Percentiles rank a stretch among this genome's conserved stretches.
These are phyloP conservation scores for Vicia sativa DNA, from an alignment of 306 rosid species.

Conservation along the genomic window DNA sequence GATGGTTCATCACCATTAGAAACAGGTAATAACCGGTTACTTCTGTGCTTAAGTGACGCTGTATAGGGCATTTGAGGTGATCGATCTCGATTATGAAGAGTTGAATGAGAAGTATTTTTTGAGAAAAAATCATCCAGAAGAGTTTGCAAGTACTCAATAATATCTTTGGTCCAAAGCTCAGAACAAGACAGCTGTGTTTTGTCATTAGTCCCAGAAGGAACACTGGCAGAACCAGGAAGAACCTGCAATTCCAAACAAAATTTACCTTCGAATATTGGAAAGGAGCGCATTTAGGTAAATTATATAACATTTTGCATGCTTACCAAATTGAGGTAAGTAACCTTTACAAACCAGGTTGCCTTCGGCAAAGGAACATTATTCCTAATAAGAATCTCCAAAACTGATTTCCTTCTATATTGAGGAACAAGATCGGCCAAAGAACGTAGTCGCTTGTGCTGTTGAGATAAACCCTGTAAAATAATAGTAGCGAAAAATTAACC, in stretches of 20 bases:
- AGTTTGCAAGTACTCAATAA: slow-evolving; percentile 77
- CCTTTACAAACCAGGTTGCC: slow-evolving; percentile 95
- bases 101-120: slow-evolving; percentile 58
- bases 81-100: slow-evolving; percentile 63
- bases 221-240: slow-evolving; percentile 60
- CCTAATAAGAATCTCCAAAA: slow-evolving; percentile 82
- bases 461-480: slow-evolving; percentile 77
- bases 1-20: slow-evolving; percentile 79
- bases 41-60: slow-evolving; percentile 58
- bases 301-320: slow-evolving; percentile 10
- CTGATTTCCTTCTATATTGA: slow-evolving; percentile 62
- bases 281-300: background rate
- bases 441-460: slow-evolving; percentile 80
- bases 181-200: slow-evolving; percentile 75
- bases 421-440: slow-evolving; percentile 82
- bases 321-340: slow-evolving; percentile 91
- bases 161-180: slow-evolving; percentile 89
- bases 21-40: slow-evolving; percentile 50
- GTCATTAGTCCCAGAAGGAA: slow-evolving; percentile 68
- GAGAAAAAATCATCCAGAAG: slow-evolving; percentile 80
- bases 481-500: slow-evolving; percentile 5
- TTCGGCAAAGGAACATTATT: slow-evolving; percentile 89
- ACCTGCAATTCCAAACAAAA: slow-evolving; percentile 57
- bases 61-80: slow-evolving; percentile 62
- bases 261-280: slow-evolving; percentile 36